Base-by-base conservation (phyloP, 2,329 filamentous ascomycete species). In the Pyrenochaeta sp. region DNA sequence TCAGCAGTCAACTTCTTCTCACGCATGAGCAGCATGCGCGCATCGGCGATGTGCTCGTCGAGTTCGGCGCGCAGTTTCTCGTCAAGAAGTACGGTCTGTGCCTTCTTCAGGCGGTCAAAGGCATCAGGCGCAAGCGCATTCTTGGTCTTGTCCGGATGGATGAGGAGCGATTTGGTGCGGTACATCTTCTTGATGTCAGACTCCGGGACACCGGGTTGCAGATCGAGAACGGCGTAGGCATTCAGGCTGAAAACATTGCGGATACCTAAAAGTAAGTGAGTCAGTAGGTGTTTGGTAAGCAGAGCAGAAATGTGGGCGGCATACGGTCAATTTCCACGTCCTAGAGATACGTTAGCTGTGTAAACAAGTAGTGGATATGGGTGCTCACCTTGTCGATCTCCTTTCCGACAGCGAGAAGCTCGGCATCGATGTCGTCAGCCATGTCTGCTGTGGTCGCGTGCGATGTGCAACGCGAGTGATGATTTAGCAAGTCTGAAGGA, bases 101-200 rank as follows among this genome's bases (percentile, higher is more conserved):
- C 94, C 74, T 97, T 96, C 67, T 96, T 96, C 19, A 99, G 82
- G 7, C 93, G 86, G 74, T 99, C 94, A 68, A 99, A 99, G 55
- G 94, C 94, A 63, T 97, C 94, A 3, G 94, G 93, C 0, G 94
- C 94, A 35, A 80, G 83, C 0, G 90, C 87, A 68, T 99, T 97
- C 65, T 86, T 86, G 43, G 94, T 96, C 74, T 99, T 99, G 78
- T 99, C 94, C 6, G 94, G 94, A 77, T 99, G 94, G 77, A 99
- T 97, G 35, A 99, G 85, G 44, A 99, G 86, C n/a, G 94, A 99
- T 74, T 96, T 97, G 64, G 90, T 92, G 78, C 94, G 92, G 77
- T 97, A 99, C 58, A 84, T 83, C 60, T 87, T 79, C 75, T 96
- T 97, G 79, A 99, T 97, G 75, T 97, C 94, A 47, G 90, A 92